phyloP scores from a whole-genome alignment of 352 stramenopile species.

The Porosira glacialis region DNA sequence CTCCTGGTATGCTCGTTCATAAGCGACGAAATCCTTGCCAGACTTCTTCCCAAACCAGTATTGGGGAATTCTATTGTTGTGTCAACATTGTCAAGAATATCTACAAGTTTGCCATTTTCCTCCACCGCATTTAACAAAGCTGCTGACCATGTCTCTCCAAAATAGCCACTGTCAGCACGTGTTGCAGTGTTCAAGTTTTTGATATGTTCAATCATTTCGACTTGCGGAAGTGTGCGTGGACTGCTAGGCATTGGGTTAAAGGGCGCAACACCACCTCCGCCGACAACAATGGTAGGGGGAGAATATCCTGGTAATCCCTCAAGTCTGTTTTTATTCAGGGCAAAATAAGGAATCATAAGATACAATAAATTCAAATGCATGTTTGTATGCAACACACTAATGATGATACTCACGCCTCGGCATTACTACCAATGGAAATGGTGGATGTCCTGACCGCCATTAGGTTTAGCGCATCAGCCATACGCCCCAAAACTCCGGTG shows the following conservation, averaged over 20 bases:
- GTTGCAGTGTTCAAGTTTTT: slow-evolving; percentile 38
- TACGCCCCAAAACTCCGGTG: slow-evolving; percentile 75
- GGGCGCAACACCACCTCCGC: slow-evolving; percentile 24
- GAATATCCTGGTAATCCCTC: slow-evolving; percentile 36
- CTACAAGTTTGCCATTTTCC: slow-evolving; percentile 42
- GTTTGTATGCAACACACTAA: too few relatives aligned
- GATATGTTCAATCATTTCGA: slow-evolving; percentile 39
- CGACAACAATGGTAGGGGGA: slow-evolving; percentile 44
- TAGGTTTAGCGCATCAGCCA: slow-evolving; percentile 53
- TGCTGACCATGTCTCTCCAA: slow-evolving; percentile 47
- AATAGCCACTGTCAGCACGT: slow-evolving; percentile 37
- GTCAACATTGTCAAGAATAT: slow-evolving; percentile 34
- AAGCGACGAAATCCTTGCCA: slow-evolving; percentile 66
- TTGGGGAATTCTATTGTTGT: slow-evolving; percentile 39
- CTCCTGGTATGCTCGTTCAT: slow-evolving; percentile 50
- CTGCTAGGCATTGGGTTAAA: slow-evolving; percentile 43
- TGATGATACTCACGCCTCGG: too few relatives aligned
- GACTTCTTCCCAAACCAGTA: slow-evolving; percentile 44
- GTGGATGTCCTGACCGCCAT: slow-evolving; percentile 44
- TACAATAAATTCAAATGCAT: too few relatives aligned
- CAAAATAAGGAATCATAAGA: too few relatives aligned
- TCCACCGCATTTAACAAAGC: slow-evolving; percentile 33
- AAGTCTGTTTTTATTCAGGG: too few relatives aligned
- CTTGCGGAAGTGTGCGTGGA: too few relatives aligned
- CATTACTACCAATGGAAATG: slow-evolving; percentile 46